phyloP scores from a whole-genome alignment of 1,284 basidiomycete species.

The Cystodermella granulosa region DNA sequence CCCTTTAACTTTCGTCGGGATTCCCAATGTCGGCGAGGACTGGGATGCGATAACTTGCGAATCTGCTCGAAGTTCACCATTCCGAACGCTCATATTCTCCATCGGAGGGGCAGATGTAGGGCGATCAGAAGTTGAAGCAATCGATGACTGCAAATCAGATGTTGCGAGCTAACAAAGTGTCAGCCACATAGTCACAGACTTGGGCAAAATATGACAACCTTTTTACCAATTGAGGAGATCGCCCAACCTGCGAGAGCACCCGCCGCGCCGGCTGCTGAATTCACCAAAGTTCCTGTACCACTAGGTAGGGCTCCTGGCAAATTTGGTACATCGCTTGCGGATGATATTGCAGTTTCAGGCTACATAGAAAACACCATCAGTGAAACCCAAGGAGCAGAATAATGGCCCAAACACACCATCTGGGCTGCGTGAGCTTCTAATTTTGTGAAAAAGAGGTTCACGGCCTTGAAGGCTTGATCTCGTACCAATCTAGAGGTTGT shows the following conservation, averaged over 20 bases:
- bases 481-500: conserved; percentile 67
- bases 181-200: too few species aligned
- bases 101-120: conserved; percentile 37
- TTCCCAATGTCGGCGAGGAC: conserved; percentile 10
- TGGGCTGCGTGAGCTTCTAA: conserved; percentile 73
- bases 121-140: conserved; percentile 42
- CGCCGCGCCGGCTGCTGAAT: conserved; percentile 83
- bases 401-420: conserved; percentile 55
- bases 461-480: conserved; percentile 90
- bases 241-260: conserved; percentile 92
- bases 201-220: too few species aligned
- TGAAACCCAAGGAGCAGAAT: conserved; percentile 2
- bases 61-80: conserved; percentile 19
- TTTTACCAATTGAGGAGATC: conserved; percentile 79
- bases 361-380: conserved; percentile 27
- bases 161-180: conserved; percentile 51
- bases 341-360: conserved; percentile 63
- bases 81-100: conserved; percentile 19
- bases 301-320: conserved; percentile 37
- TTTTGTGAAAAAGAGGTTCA: conserved; percentile 79
- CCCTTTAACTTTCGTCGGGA: conserved; percentile 45
- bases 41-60: conserved; percentile 10
- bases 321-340: conserved; percentile 35
- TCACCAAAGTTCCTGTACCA: conserved; percentile 65
- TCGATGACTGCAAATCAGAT: conserved; percentile 67